Evolutionary conservation across 2,329 filamentous ascomycete genomes (phyloP).

Genomic region (Colletotrichum orbiculare): DNA sequence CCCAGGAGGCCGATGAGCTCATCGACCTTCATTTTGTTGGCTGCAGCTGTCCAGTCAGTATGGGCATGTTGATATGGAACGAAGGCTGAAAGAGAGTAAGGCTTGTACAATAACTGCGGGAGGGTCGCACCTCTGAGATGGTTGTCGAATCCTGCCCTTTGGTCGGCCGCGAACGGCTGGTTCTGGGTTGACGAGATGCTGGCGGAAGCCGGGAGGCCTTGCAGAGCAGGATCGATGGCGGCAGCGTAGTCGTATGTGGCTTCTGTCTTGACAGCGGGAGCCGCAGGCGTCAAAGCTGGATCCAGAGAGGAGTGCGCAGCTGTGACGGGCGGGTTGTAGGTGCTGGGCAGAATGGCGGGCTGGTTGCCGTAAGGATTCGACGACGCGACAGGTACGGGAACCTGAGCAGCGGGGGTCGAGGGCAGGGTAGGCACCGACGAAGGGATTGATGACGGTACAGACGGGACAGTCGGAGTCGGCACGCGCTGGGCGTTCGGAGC

Average conservation of each 20-base stretch:
- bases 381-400: constrained; percentile 39
- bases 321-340: constrained; percentile 46
- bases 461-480: constrained; percentile 47
- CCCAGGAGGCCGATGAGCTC: constrained; percentile 75
- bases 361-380: constrained; percentile 59
- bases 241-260: constrained; percentile 65
- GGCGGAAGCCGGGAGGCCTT: constrained; percentile 49
- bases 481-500: constrained; percentile 63
- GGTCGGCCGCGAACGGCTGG: constrained; percentile 43
- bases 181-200: constrained; percentile 44
- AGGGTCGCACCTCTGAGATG: constrained; percentile 63
- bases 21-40: constrained; percentile 76
- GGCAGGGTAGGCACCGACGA: constrained; percentile 36
- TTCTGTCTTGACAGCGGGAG: constrained; percentile 51
- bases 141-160: constrained; percentile 42
- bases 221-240: constrained; percentile 75
- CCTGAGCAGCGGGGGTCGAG: constrained; percentile 39
- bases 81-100: constrained; percentile 45
- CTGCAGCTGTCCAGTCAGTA: constrained; percentile 60
- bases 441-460: constrained; percentile 48
- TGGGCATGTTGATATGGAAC: constrained; percentile 42
- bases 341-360: constrained; percentile 55
- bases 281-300: constrained; percentile 41
- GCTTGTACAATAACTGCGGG: constrained; percentile 40
- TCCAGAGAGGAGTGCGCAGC: constrained; percentile 41